Base-by-base conservation (phyloP, 176 grass and related monocot genomes). In the Guadua angustifolia region DNA sequence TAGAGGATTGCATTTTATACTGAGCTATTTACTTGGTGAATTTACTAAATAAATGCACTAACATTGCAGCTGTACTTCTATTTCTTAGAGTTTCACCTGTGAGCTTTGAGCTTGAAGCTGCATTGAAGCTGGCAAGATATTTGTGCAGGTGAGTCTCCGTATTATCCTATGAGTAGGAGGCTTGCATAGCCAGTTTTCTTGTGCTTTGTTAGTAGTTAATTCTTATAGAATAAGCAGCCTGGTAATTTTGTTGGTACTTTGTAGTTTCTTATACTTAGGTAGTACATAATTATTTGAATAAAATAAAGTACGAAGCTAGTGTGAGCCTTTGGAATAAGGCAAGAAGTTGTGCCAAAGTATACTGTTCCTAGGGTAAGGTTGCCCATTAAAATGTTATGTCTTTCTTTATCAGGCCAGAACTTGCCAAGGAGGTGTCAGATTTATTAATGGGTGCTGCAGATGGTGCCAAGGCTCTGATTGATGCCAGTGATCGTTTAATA, bases 61-160 rank as follows among this genome's bases (percentile, higher is more conserved):
- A 86, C 32, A 83, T 47, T 67, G 21, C 40, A 79, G 7, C 65
- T 64, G 12, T 67, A 64, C 24, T 87, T 53, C 62, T 62, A 29
- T 73, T 49, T 58, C 83, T 35, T 88, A 99, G 96, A 90, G 96
- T 99, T 90, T 99, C 96, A 85, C 94, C 96, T 74, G 89, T 99
- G 89, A 99, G 96, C 82, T 99, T 99, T 94, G 96, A 95, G 82
- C 93, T 99, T 84, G 96, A 99, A 85, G 96, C 96, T 71, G 85
- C 96, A 67, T 87, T 99, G 91, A 99, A 94, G 89, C 68, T 99
- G 75, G 93, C 93, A 77, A 95, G 96, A 92, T 99, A 95, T 70
- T 80, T 99, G 65, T 99, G 96, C 86, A 77, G 93, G 96, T 95
- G 64, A 87, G 79, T 66, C 61, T 70, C 63, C 32, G 21, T n/a